These are phyloP conservation scores for Cystoisospora suis DNA, from an alignment of 169 alveolate species.

Conservation along the genomic window DNA sequence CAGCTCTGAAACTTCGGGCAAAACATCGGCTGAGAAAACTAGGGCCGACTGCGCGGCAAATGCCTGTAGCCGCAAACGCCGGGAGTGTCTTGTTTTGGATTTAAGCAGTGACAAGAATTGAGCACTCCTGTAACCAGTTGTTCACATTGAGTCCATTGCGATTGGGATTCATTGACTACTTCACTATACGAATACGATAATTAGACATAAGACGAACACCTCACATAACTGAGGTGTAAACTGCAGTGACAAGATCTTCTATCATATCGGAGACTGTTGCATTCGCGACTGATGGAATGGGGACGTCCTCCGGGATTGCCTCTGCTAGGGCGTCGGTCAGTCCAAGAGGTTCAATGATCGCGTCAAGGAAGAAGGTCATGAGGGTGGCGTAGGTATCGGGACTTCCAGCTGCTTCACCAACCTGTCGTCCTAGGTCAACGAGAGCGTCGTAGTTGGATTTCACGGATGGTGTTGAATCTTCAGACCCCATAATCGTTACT, in stretches of 20 bases:
- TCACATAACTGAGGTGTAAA: background rate
- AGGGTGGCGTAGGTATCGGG: background rate
- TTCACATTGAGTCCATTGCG: too few relatives aligned
- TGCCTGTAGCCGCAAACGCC: too few relatives aligned
- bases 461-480: background rate
- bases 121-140: too few relatives aligned
- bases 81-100: too few relatives aligned
- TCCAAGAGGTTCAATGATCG: background rate
- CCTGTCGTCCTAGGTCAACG: background rate
- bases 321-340: constrained; percentile 2
- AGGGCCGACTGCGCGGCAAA: too few relatives aligned
- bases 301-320: background rate
- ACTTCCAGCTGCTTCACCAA: background rate
- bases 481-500: background rate
- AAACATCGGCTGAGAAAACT: too few relatives aligned
- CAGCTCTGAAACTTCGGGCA: too few relatives aligned
- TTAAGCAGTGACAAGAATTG: too few relatives aligned
- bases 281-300: background rate
- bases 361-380: background rate
- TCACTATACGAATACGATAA: background rate
- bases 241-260: constrained; percentile 12
- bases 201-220: too few relatives aligned
- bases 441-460: background rate
- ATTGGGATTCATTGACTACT: background rate
- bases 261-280: background rate